phyloP scores from a whole-genome alignment of 148 eudicot genomes.

The Camellia lanceoleosa region DNA sequence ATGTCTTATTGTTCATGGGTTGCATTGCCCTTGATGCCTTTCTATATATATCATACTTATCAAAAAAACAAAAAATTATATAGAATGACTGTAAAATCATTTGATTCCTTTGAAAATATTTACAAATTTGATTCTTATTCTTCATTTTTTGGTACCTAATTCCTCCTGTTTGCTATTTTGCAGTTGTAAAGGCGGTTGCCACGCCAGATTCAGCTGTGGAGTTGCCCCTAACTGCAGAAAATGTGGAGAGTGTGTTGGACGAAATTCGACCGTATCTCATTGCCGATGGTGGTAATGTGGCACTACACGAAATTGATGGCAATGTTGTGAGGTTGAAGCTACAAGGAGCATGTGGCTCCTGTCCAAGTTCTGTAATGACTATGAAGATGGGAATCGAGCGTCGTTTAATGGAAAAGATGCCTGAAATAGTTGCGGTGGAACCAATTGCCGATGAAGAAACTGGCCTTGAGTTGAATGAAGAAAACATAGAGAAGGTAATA shows the following conservation, averaged over 20 bases:
- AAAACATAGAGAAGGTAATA: conserved; percentile 86
- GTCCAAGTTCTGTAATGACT: conserved; percentile 83
- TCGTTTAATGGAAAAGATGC: conserved; percentile 87
- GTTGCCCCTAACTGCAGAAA: conserved; percentile 81
- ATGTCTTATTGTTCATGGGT: neutral
- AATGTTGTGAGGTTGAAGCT: conserved; percentile 73
- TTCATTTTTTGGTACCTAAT: neutral
- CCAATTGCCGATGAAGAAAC: conserved; percentile 85
- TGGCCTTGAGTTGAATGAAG: conserved; percentile 91
- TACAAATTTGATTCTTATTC: neutral
- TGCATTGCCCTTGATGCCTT: neutral
- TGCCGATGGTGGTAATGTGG: conserved; percentile 95
- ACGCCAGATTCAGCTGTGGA: conserved; percentile 67
- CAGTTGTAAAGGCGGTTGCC: conserved; percentile 77
- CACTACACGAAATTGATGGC: conserved; percentile 87
- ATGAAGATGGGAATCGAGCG: conserved; percentile 96
- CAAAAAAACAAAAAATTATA: too few species aligned
- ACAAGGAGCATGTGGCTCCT: conserved; percentile 96
- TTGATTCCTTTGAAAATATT: neutral
- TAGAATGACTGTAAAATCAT: neutral
- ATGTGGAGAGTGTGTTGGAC: conserved; percentile 79
- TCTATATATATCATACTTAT: neutral
- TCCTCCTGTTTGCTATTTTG: conserved; percentile 12
- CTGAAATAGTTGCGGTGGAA: conserved; percentile 91
- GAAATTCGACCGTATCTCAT: conserved; percentile 87